A percentile compares a stretch with the other conserved stretches of the same genome.
These are phyloP conservation scores for Aphanomyces invadans DNA, from an alignment of 352 stramenopile genomes.

Conservation along the genomic window DNA sequence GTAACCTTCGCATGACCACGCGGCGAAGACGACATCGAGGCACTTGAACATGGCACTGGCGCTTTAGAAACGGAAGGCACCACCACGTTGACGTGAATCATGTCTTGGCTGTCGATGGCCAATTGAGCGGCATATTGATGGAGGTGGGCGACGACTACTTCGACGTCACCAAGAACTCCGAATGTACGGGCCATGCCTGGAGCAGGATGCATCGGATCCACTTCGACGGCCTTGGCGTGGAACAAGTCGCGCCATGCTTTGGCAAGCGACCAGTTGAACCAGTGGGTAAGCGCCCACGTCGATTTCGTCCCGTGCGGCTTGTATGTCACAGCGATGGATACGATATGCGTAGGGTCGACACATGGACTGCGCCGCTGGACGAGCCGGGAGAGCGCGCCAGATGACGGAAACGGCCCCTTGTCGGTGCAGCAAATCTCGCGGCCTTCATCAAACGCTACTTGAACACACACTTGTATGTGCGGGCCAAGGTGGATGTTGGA, in stretches of 20 bases:
- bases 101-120: not conserved
- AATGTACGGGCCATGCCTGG: slow-evolving; percentile 5
- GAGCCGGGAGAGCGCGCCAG: not conserved
- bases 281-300: slow-evolving; percentile 3
- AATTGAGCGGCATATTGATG: not conserved
- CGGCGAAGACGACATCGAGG: not conserved
- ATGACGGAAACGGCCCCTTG: slow-evolving; percentile 14
- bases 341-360: not conserved
- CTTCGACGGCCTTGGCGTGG: not conserved
- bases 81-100: slow-evolving; percentile 9
- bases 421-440: not conserved
- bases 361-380: not conserved
- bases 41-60: not conserved
- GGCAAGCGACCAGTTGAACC: slow-evolving; percentile 9
- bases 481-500: not conserved
- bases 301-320: not conserved
- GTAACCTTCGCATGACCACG: too few species aligned
- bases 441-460: not conserved
- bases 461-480: not conserved
- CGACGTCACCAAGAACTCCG: not conserved
- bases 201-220: slow-evolving; percentile 8
- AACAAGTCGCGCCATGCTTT: not conserved
- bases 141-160: not conserved
- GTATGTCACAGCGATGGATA: not conserved
- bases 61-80: not conserved